Percentiles rank a stretch among this genome's conserved stretches.
These are phyloP conservation scores for Paxillus involutus DNA, from an alignment of 768 basidiomycete genomes.

Conservation along the genomic window DNA sequence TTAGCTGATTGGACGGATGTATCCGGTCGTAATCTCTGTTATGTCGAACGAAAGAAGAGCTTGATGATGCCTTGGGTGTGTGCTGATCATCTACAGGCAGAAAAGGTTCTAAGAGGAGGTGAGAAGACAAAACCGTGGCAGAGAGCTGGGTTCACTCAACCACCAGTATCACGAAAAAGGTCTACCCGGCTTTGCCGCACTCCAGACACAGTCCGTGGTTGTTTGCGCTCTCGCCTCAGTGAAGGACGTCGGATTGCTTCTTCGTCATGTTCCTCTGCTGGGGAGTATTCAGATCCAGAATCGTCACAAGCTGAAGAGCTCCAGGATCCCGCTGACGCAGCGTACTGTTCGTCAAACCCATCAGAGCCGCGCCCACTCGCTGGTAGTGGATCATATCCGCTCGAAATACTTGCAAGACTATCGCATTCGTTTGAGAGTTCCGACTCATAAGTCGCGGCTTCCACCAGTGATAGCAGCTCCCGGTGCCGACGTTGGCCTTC, in stretches of 20 bases:
- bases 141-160: constrained; percentile 10
- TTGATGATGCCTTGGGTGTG: constrained; percentile 16
- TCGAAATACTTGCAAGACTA: constrained; percentile 7
- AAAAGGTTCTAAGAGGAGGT: constrained; percentile 8
- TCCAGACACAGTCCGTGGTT: not conserved
- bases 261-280: constrained; percentile 20
- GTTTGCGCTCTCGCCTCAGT: constrained; percentile 6
- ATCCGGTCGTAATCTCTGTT: not conserved
- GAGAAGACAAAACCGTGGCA: not conserved
- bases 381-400: constrained; percentile 15
- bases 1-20: not conserved
- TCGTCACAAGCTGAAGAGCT: constrained; percentile 24
- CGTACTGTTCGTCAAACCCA: constrained; percentile 9
- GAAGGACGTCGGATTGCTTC: not conserved
- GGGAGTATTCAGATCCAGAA: constrained; percentile 32
- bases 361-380: constrained; percentile 7
- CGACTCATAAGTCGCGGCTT: not conserved
- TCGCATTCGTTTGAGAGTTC: not conserved
- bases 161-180: not conserved
- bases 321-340: constrained; percentile 16
- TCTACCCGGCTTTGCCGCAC: constrained; percentile 4
- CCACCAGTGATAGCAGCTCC: constrained; percentile 14
- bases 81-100: constrained; percentile 15
- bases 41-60: constrained; percentile 5
- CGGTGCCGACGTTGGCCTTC: constrained; percentile 20